Conservation (phyloP, 2,329 filamentous ascomycete species). For the Pseudogymnoascus sp. region DNA sequence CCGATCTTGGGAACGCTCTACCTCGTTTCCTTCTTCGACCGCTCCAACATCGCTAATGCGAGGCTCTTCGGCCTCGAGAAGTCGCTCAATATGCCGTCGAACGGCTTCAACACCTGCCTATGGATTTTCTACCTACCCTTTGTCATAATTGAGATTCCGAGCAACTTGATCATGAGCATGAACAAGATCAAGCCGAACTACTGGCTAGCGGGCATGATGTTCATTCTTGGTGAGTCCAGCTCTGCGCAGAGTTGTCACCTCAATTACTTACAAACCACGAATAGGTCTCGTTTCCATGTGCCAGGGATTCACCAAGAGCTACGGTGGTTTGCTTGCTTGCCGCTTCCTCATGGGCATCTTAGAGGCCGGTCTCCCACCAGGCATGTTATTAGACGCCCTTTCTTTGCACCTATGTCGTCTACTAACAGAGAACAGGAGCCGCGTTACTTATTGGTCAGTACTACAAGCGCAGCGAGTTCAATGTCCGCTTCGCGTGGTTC, state of each 20-base stretch:
- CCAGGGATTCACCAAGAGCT: conserved; percentile 35
- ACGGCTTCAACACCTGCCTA: conserved; percentile 37
- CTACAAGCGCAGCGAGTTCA: conserved; percentile 25
- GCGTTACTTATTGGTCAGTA: not conserved
- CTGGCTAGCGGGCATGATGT: conserved; percentile 36
- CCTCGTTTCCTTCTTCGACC: conserved; percentile 45
- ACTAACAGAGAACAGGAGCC: not conserved
- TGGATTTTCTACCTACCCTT: conserved; percentile 42
- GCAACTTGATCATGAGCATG: conserved; percentile 39
- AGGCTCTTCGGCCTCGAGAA: conserved; percentile 33
- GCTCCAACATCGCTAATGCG: conserved; percentile 45
- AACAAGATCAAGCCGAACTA: conserved; percentile 33
- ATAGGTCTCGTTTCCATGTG: conserved; percentile 37
- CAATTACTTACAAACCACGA: conserved; percentile 14
- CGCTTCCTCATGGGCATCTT: conserved; percentile 26
- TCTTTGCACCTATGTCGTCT: conserved; percentile 26
- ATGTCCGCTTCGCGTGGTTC: conserved; percentile 28
- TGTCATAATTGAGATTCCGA: conserved; percentile 39
- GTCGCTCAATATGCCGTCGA: conserved; percentile 34
- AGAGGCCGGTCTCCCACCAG: conserved; percentile 26
- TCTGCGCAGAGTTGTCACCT: not conserved
- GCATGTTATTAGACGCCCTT: conserved; percentile 19
- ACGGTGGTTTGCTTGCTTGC: conserved; percentile 26
- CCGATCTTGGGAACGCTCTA: conserved; percentile 55
- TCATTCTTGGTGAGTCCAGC: conserved; percentile 31